Percentiles rank a stretch among this genome's conserved stretches.
These are phyloP conservation scores for Mycena capillaripes DNA, from an alignment of 768 basidiomycete genomes.

Conservation along the genomic window DNA sequence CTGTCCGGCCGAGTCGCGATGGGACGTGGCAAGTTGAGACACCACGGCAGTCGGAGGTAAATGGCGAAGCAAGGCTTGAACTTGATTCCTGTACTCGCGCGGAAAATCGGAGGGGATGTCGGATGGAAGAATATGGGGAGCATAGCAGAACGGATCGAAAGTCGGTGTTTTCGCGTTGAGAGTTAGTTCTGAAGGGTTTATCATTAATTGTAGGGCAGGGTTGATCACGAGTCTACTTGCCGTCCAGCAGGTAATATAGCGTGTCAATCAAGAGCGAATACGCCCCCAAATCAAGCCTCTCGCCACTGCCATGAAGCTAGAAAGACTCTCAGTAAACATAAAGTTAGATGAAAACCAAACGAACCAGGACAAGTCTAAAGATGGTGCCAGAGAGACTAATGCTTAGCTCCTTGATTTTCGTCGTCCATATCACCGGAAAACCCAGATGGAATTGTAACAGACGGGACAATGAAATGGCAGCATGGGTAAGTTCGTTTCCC, in stretches of 20 bases:
- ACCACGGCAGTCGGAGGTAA: constrained; percentile 66
- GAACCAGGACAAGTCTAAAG: constrained; percentile 66
- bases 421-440: constrained; percentile 71
- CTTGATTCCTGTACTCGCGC: constrained; percentile 66
- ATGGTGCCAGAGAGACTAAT: constrained; percentile 58
- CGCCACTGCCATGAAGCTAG: constrained; percentile 70
- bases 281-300: constrained; percentile 65
- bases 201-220: not conserved
- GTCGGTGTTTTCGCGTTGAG: constrained; percentile 65
- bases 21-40: constrained; percentile 69
- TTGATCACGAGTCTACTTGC: constrained; percentile 52
- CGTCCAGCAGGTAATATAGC: constrained; percentile 79
- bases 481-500: constrained; percentile 50
- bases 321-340: constrained; percentile 18
- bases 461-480: constrained; percentile 71
- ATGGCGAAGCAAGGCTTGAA: constrained; percentile 71
- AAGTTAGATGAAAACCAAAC: constrained; percentile 42
- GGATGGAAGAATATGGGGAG: constrained; percentile 64
- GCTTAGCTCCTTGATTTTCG: constrained; percentile 61
- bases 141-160: constrained; percentile 76
- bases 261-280: constrained; percentile 83
- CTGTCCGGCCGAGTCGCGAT: constrained; percentile 68
- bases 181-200: constrained; percentile 67
- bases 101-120: constrained; percentile 73
- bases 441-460: constrained; percentile 82